A percentile compares a stretch with the other conserved stretches of the same genome.
Conservation (phyloP, 2,329 filamentous ascomycete species). For the Colletotrichum coccodes region DNA sequence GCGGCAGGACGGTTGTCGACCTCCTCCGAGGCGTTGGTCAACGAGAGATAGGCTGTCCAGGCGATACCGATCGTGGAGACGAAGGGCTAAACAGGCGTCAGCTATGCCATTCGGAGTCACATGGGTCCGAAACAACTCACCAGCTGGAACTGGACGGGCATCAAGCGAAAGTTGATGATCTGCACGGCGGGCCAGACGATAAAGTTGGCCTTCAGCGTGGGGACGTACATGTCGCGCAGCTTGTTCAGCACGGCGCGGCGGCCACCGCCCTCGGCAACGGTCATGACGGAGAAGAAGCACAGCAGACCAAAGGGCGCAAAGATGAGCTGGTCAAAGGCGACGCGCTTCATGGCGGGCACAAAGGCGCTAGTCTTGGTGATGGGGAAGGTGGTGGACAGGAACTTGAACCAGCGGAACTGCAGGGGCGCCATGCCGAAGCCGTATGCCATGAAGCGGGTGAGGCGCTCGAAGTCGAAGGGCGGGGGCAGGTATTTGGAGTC, state of each 20-base stretch:
- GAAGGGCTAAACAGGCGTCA: slow-evolving; percentile 75
- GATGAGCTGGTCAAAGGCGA: slow-evolving; percentile 90
- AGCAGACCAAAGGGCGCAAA: slow-evolving; percentile 91
- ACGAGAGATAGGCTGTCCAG: slow-evolving; percentile 95
- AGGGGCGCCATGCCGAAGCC: slow-evolving; percentile 95
- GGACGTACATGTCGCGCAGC: slow-evolving; percentile 92
- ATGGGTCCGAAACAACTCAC: slow-evolving; percentile 65
- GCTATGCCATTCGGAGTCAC: background rate
- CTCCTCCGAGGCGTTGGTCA: slow-evolving; percentile 88
- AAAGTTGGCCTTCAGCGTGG: slow-evolving; percentile 95
- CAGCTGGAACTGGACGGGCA: slow-evolving; percentile 96
- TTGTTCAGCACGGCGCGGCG: slow-evolving; percentile 82
- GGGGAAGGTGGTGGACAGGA: slow-evolving; percentile 84
- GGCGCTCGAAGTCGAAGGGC: slow-evolving; percentile 93
- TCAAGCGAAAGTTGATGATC: slow-evolving; percentile 93
- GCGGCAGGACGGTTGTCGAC: slow-evolving; percentile 45
- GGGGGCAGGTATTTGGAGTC: slow-evolving; percentile 74
- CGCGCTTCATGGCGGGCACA: slow-evolving; percentile 85
- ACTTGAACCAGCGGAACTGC: slow-evolving; percentile 96
- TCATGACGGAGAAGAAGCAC: slow-evolving; percentile 96
- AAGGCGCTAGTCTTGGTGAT: slow-evolving; percentile 81
- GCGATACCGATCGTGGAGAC: slow-evolving; percentile 96
- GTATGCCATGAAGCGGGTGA: slow-evolving; percentile 96
- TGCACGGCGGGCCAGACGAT: slow-evolving; percentile 96
- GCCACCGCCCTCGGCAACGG: slow-evolving; percentile 90